Conservation (phyloP, 192 early-diverging fungal species). For the Dimargaris verticillata region DNA sequence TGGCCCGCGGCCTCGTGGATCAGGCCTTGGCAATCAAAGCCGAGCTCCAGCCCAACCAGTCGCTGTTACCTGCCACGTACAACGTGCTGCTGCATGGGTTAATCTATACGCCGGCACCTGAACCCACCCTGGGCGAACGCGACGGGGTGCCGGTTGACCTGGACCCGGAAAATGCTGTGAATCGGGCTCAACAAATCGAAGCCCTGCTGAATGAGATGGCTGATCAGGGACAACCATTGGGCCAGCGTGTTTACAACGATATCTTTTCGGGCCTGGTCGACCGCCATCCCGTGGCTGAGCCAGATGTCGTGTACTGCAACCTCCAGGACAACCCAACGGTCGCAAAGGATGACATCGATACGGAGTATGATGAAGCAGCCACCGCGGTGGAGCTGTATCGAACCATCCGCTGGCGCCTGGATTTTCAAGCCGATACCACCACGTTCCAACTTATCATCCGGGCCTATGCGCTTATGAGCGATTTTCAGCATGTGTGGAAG, state of each 20-base stretch:
- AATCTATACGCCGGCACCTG: neutral
- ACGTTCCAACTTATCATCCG: neutral
- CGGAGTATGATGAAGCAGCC: neutral
- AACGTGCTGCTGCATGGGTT: neutral
- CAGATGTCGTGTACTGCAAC: neutral
- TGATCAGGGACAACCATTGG: neutral
- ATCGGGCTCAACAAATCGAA: neutral
- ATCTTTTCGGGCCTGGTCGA: neutral
- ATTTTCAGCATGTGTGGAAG: neutral
- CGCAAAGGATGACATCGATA: neutral
- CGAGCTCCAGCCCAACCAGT: neutral
- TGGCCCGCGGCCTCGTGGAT: neutral
- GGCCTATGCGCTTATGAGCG: neutral
- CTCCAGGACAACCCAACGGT: neutral
- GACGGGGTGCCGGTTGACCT: too few relatives aligned
- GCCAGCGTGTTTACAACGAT: neutral
- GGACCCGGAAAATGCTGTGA: too few relatives aligned
- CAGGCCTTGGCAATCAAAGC: neutral
- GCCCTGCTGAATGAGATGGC: neutral
- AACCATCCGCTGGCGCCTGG: neutral
- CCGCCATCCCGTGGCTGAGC: neutral
- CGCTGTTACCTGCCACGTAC: neutral
- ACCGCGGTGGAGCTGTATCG: slow-evolving; percentile 2
- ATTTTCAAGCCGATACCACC: neutral
- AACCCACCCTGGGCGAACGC: neutral